These are phyloP conservation scores for Yarrowia divulgata DNA, from an alignment of 805 yeast species.

Conservation along the genomic window DNA sequence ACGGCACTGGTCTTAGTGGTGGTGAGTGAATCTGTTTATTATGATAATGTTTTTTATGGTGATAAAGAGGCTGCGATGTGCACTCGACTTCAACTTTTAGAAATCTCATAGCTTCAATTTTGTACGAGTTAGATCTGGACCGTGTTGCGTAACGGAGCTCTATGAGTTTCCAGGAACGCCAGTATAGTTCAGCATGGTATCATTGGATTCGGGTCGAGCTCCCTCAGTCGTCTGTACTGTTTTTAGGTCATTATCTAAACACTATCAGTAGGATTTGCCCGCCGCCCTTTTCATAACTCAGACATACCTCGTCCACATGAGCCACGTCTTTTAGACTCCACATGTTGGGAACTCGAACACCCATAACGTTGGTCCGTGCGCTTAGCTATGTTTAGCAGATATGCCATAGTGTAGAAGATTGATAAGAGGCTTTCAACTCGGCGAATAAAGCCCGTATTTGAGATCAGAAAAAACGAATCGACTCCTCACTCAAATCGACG, in stretches of 20 bases:
- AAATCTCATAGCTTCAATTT: neutral
- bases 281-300: too few species aligned
- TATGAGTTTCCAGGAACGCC: too few species aligned
- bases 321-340: neutral
- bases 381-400: neutral
- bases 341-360: neutral
- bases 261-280: too few species aligned
- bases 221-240: neutral
- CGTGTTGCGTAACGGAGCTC: too few species aligned
- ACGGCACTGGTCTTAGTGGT: neutral
- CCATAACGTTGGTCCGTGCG: neutral
- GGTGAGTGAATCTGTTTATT: neutral
- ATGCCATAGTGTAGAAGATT: neutral
- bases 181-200: neutral
- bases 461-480: neutral
- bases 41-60: too few species aligned
- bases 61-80: neutral
- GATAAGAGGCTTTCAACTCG: neutral
- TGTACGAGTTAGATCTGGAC: neutral
- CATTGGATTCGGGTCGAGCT: neutral
- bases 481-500: neutral
- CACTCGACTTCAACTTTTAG: neutral
- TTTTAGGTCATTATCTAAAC: too few species aligned
- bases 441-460: neutral
- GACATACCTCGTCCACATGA: too few species aligned